phyloP scores from a whole-genome alignment of 345 rosid species.

The Kandelia obovata region DNA sequence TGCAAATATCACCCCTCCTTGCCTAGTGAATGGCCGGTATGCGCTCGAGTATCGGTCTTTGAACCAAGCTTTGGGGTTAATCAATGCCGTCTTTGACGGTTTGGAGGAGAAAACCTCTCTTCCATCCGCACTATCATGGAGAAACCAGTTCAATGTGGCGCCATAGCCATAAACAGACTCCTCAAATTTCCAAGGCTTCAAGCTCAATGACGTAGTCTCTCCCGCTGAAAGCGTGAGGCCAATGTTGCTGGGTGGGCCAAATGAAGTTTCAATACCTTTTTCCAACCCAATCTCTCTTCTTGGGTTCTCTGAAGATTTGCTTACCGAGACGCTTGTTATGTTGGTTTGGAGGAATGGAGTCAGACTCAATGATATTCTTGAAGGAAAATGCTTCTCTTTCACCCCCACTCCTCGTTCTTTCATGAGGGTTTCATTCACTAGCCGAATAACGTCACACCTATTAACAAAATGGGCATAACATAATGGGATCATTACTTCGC shows the following conservation, averaged over 20 bases:
- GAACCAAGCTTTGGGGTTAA: conserved; percentile 81
- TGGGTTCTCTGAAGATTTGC: conserved; percentile 74
- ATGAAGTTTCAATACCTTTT: conserved; percentile 48
- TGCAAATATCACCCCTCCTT: conserved; percentile 84
- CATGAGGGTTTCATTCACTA: conserved; percentile 53
- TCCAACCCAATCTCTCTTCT: conserved; percentile 44
- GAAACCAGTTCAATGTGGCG: conserved; percentile 69
- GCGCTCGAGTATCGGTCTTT: conserved; percentile 64
- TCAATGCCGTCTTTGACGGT: conserved; percentile 57
- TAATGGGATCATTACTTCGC: background rate
- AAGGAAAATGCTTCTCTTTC: conserved; percentile 82
- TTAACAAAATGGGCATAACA: too few species aligned
- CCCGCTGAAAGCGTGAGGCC: conserved; percentile 58
- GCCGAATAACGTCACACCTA: conserved; percentile 62
- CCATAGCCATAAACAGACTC: conserved; percentile 64
- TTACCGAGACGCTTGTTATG: conserved; percentile 66
- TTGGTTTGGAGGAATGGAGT: conserved; percentile 66
- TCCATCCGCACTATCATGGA: conserved; percentile 75
- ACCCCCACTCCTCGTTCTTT: conserved; percentile 60
- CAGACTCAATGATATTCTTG: conserved; percentile 58
- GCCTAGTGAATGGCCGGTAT: conserved; percentile 66
- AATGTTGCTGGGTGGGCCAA: conserved; percentile 66
- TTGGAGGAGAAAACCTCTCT: conserved; percentile 73
- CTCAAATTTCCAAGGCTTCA: conserved; percentile 88
- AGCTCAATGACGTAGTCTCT: conserved; percentile 53